Evolutionary conservation across 129 eudicot genomes (phyloP).

Genomic region (Mikania micrantha): DNA sequence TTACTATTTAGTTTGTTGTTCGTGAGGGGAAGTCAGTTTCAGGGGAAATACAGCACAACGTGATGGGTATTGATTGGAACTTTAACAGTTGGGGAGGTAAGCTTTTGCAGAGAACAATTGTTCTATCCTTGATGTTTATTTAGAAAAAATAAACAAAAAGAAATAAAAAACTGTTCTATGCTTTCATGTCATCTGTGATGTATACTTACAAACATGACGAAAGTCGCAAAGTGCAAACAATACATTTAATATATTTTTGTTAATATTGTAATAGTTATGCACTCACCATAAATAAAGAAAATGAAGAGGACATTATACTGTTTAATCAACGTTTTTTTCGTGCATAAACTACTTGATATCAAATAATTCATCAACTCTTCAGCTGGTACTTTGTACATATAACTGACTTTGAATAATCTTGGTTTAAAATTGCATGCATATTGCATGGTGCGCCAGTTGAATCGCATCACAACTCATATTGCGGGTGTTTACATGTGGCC

Average conservation of each 20-base stretch:
- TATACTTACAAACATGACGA: neutral
- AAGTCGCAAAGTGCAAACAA: too few species aligned
- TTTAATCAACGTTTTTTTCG: neutral
- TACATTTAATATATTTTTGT: neutral
- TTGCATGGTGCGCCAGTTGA: too few species aligned
- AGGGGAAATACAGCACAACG: slow-evolving; percentile 20
- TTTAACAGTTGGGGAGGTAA: slow-evolving; percentile 97
- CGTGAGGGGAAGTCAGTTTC: slow-evolving; percentile 30
- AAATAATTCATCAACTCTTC: neutral
- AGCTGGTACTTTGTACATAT: neutral
- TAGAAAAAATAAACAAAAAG: too few species aligned
- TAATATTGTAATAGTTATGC: neutral
- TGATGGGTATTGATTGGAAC: slow-evolving; percentile 93
- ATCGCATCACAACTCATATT: too few species aligned
- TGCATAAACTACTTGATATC: neutral
- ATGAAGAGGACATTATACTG: neutral
- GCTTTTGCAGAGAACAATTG: neutral
- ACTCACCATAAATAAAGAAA: too few species aligned
- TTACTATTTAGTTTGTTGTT: slow-evolving; percentile 53
- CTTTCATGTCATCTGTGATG: neutral
- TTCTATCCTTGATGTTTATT: neutral
- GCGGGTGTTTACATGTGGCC: too few species aligned
- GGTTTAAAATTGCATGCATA: too few species aligned
- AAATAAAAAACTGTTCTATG: neutral
- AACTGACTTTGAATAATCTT: neutral